Evolutionary conservation across 352 stramenopile genomes (phyloP).

Genomic region (Halophytophthora polymorphica): DNA sequence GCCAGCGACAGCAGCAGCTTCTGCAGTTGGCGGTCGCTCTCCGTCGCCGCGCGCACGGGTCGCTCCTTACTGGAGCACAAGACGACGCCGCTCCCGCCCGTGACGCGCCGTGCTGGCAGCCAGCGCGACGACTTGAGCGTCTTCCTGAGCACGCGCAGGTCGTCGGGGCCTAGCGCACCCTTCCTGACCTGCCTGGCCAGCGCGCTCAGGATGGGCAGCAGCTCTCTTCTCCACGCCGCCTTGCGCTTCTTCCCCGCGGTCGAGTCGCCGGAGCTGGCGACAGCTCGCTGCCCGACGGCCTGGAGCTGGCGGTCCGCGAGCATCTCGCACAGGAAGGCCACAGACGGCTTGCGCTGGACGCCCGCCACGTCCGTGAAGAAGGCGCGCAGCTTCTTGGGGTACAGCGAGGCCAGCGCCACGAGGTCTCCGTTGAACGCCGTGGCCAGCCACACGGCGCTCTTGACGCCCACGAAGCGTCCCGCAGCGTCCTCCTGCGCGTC

Average conservation of each 20-base stretch:
- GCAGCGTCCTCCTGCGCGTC: background rate
- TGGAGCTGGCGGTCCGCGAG: slow-evolving; percentile 14
- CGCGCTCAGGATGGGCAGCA: slow-evolving; percentile 38
- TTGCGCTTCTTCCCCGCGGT: slow-evolving; percentile 17
- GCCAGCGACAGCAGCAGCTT: slow-evolving; percentile 34
- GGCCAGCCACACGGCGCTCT: slow-evolving; percentile 44
- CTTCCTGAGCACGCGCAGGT: slow-evolving; percentile 45
- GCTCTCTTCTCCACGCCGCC: slow-evolving; percentile 31
- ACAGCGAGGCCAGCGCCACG: slow-evolving; percentile 43
- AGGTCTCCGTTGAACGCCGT: slow-evolving; percentile 28
- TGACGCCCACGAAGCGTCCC: slow-evolving; percentile 20
- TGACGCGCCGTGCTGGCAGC: slow-evolving; percentile 29
- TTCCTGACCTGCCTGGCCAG: slow-evolving; percentile 50
- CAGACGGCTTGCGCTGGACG: slow-evolving; percentile 57
- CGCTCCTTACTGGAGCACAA: slow-evolving; percentile 31
- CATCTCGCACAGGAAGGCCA: slow-evolving; percentile 38
- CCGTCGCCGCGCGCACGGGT: slow-evolving; percentile 23
- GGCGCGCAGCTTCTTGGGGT: slow-evolving; percentile 40
- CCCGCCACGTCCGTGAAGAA: slow-evolving; percentile 72
- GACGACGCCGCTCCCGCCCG: background rate
- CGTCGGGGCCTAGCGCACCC: slow-evolving; percentile 29
- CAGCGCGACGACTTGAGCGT: slow-evolving; percentile 33
- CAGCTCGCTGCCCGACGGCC: no score
- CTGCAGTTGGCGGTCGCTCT: slow-evolving; percentile 34
- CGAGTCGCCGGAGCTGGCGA: background rate